phyloP scores from a whole-genome alignment of 345 rosid species.

The Camelina neglecta region DNA sequence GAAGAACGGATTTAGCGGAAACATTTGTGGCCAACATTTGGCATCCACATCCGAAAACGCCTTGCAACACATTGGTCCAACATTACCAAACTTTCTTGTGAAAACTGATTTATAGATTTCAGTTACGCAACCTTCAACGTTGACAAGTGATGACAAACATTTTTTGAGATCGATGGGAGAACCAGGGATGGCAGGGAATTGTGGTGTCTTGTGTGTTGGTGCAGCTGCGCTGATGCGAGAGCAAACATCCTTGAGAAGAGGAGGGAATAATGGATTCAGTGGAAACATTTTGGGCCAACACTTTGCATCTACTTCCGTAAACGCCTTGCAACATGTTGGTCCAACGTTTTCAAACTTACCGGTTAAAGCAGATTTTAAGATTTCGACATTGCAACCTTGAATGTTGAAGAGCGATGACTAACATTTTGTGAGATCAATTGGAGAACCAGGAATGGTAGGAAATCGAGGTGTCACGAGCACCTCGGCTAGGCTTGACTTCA shows the following conservation, averaged over 20 bases:
- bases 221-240: neutral
- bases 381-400: neutral
- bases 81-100: neutral
- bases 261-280: constrained; percentile 7
- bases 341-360: constrained; percentile 23
- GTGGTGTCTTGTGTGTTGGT: neutral
- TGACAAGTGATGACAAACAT: constrained; percentile 5
- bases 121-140: neutral
- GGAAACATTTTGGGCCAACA: constrained; percentile 21
- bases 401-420: constrained; percentile 7
- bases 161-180: neutral
- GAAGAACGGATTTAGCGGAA: neutral
- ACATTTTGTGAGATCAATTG: constrained; percentile 16
- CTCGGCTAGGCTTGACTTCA: neutral
- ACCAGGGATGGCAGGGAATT: neutral
- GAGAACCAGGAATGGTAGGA: neutral
- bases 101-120: neutral
- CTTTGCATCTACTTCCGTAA: constrained; percentile 12
- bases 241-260: constrained; percentile 3
- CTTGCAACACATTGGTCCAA: no score
- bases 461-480: neutral
- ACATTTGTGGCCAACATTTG: constrained; percentile 2
- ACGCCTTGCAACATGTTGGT: neutral
- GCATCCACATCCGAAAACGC: neutral
- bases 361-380: neutral